phyloP scores from a whole-genome alignment of 1,284 basidiomycete genomes.

The Boletellus deceptivus region DNA sequence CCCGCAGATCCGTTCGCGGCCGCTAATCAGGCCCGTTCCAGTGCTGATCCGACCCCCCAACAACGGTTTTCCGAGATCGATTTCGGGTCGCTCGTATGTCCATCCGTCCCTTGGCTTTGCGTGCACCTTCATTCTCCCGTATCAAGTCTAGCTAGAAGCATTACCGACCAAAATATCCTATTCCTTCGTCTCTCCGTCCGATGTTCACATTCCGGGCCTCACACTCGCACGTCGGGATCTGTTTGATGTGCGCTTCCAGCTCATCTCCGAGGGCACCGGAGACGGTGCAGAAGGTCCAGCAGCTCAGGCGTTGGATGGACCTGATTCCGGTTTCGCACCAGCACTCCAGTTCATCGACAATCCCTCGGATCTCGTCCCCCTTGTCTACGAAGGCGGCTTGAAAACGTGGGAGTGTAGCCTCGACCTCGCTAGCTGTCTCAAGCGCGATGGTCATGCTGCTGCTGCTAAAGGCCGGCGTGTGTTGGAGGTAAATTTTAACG shows the following conservation, averaged over 20 bases:
- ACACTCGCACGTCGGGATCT: slow-evolving; percentile 78
- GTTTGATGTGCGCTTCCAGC: slow-evolving; percentile 92
- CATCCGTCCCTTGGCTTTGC: too few species aligned
- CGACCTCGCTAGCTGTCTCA: slow-evolving; percentile 72
- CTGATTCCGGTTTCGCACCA: slow-evolving; percentile 9
- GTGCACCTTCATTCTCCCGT: slow-evolving; percentile 16
- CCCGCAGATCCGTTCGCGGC: neutral
- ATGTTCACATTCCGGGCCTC: slow-evolving; percentile 21
- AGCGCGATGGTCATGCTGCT: slow-evolving; percentile 27
- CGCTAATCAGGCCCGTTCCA: neutral
- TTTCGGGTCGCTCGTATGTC: slow-evolving; percentile 37
- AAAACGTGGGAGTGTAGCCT: slow-evolving; percentile 98
- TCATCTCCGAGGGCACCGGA: slow-evolving; percentile 57
- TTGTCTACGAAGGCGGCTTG: slow-evolving; percentile 93
- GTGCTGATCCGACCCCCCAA: slow-evolving; percentile 1
- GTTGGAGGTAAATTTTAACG: slow-evolving; percentile 54
- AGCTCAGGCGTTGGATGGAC: slow-evolving; percentile 11
- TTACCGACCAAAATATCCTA: slow-evolving; percentile 61
- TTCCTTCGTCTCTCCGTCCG: slow-evolving; percentile 47
- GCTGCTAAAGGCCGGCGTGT: slow-evolving; percentile 46
- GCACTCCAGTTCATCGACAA: slow-evolving; percentile 69
- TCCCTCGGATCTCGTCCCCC: slow-evolving; percentile 88
- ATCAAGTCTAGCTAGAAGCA: slow-evolving; percentile 45
- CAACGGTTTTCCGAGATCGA: slow-evolving; percentile 32
- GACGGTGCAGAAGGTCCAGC: slow-evolving; percentile 18